These are phyloP conservation scores for Zymoseptoria brevis DNA, from an alignment of 2,329 filamentous ascomycete genomes.

Conservation along the genomic window DNA sequence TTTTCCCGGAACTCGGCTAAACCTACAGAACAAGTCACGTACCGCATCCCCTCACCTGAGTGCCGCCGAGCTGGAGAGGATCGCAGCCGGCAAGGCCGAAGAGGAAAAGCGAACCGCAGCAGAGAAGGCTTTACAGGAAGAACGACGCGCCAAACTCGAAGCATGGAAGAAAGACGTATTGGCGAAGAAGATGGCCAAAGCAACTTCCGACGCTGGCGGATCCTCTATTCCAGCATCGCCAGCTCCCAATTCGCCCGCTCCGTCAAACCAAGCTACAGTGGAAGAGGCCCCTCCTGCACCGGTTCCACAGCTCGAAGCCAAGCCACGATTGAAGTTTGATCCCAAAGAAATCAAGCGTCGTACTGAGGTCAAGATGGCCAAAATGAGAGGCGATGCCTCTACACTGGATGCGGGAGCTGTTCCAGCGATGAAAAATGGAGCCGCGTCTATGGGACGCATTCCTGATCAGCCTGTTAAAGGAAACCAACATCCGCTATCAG, in stretches of 20 bases:
- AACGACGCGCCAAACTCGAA: conserved; percentile 72
- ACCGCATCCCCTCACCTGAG: conserved; percentile 7
- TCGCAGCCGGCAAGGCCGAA: conserved; percentile 3
- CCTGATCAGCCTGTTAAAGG: conserved; percentile 20
- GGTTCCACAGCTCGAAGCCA: conserved; percentile 76
- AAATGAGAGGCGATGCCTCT: conserved; percentile 41
- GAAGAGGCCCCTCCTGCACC: conserved; percentile 47
- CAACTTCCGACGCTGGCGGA: conserved; percentile 40
- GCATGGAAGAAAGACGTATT: conserved; percentile 83
- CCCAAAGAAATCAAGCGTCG: conserved; percentile 81
- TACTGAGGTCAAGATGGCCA: conserved; percentile 51
- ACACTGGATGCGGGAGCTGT: conserved; percentile 50
- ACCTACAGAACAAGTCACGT: conserved; percentile 13
- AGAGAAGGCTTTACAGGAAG: conserved; percentile 51
- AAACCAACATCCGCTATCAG: neutral
- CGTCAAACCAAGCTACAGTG: conserved; percentile 2
- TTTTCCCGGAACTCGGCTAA: conserved; percentile 4
- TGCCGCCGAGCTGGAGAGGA: conserved; percentile 4
- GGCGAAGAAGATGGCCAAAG: conserved; percentile 59
- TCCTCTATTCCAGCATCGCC: conserved; percentile 8
- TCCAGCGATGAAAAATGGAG: conserved; percentile 29
- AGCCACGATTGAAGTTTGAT: conserved; percentile 78
- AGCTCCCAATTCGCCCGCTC: conserved; percentile 4
- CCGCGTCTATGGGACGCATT: conserved; percentile 12
- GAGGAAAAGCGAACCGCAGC: conserved; percentile 9